These are phyloP conservation scores for Meyerozyma guilliermondii DNA, from an alignment of 1,139 yeast genomes.

Conservation along the genomic window DNA sequence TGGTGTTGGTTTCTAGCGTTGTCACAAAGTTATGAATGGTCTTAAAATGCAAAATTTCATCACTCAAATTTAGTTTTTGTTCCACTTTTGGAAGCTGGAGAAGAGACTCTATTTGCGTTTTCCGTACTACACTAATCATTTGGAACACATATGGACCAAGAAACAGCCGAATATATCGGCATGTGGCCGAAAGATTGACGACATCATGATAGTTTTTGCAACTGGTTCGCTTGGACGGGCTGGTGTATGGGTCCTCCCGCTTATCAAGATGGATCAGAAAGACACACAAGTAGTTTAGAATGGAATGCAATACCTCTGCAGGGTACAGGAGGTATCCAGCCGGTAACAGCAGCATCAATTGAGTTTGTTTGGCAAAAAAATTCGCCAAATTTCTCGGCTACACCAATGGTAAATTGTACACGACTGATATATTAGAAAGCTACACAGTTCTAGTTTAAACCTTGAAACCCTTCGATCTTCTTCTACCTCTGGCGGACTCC, in stretches of 20 bases:
- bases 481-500: constrained; percentile 99
- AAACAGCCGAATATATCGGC: not conserved
- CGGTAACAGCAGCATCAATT: not conserved
- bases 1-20: not conserved
- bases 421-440: constrained; percentile 1
- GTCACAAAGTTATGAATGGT: not conserved
- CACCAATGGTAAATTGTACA: not conserved
- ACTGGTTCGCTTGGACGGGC: not conserved
- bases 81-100: not conserved
- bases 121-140: not conserved
- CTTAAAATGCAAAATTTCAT: not conserved
- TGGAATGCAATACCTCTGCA: not conserved
- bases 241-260: not conserved
- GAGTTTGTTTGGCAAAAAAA: not conserved
- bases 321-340: not conserved
- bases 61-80: not conserved
- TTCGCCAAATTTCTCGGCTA: no score
- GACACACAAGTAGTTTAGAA: not conserved
- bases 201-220: not conserved
- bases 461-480: constrained; percentile 99
- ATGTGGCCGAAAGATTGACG: not conserved
- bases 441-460: constrained; percentile 57
- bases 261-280: not conserved
- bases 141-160: not conserved
- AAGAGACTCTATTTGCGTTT: not conserved